Conservation (phyloP, 306 rosid genomes). For the Phaseolus lunatus region DNA sequence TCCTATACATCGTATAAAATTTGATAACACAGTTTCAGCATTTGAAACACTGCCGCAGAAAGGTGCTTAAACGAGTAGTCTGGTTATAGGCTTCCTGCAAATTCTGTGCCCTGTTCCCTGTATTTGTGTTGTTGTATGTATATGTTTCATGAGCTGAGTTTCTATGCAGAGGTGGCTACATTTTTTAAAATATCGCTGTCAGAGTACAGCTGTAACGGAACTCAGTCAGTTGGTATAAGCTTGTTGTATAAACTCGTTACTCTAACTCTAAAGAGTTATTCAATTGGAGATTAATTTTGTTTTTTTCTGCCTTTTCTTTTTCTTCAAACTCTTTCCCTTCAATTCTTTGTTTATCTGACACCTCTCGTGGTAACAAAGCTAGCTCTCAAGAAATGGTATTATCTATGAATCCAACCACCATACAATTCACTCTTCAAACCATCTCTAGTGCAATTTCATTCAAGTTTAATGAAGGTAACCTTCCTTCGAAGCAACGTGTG, state of each 20-base stretch:
- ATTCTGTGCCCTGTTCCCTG: not conserved
- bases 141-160: slow-evolving; percentile 14
- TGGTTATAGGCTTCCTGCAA: slow-evolving; percentile 10
- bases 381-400: not conserved
- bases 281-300: not conserved
- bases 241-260: not conserved
- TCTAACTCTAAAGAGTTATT: not conserved
- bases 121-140: slow-evolving; percentile 34
- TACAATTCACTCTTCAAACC: not conserved
- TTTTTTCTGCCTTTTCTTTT: not conserved
- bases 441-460: not conserved
- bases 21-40: slow-evolving; percentile 93
- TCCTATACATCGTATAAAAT: slow-evolving; percentile 85
- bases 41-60: slow-evolving; percentile 97
- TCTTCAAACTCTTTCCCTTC: not conserved
- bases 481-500: not conserved
- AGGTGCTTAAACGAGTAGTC: slow-evolving; percentile 59
- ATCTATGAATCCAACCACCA: not conserved
- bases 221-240: not conserved
- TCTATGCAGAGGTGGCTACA: slow-evolving; percentile 1
- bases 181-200: not conserved
- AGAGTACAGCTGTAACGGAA: not conserved
- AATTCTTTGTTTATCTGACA: not conserved
- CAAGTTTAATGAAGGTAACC: not conserved
- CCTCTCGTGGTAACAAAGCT: not conserved